Evolutionary conservation across 495 filamentous ascomycete species (phyloP).

Genomic region (Aspergillus conjunctus): DNA sequence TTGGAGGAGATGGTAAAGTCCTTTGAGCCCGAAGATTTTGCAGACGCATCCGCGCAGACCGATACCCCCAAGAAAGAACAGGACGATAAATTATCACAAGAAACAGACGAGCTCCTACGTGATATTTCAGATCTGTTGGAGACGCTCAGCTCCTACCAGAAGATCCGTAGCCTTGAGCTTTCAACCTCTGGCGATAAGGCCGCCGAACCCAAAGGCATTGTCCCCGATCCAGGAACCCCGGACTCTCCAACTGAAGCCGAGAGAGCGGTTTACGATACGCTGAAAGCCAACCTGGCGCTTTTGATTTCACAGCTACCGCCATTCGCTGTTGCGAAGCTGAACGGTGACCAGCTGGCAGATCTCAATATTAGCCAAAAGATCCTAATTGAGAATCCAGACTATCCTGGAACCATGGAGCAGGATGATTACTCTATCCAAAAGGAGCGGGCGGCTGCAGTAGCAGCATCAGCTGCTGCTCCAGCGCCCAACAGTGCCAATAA

Average conservation of each 20-base stretch:
- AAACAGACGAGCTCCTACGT: slow-evolving; percentile 67
- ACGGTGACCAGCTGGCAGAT: slow-evolving; percentile 79
- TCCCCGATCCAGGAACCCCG: slow-evolving; percentile 41
- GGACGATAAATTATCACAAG: slow-evolving; percentile 52
- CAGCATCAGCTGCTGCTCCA: slow-evolving; percentile 25
- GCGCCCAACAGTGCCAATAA: slow-evolving; percentile 26
- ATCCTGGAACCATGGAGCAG: slow-evolving; percentile 82
- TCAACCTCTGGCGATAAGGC: slow-evolving; percentile 43
- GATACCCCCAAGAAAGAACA: slow-evolving; percentile 48
- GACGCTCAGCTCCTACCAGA: slow-evolving; percentile 83
- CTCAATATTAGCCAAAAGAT: slow-evolving; percentile 84
- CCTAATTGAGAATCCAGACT: slow-evolving; percentile 67
- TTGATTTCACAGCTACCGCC: slow-evolving; percentile 79
- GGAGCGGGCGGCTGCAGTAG: slow-evolving; percentile 36
- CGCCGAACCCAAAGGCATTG: slow-evolving; percentile 43
- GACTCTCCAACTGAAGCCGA: slow-evolving; percentile 65
- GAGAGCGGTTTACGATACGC: slow-evolving; percentile 67
- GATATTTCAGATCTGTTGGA: slow-evolving; percentile 84
- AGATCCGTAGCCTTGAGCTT: slow-evolving; percentile 68
- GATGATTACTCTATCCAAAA: slow-evolving; percentile 61
- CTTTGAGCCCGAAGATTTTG: slow-evolving; percentile 46
- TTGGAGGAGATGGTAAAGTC: slow-evolving; percentile 54
- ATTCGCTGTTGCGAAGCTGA: slow-evolving; percentile 80
- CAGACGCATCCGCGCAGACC: slow-evolving; percentile 39
- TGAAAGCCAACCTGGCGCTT: slow-evolving; percentile 70